Percentiles rank a stretch among this genome's conserved stretches.
phyloP scores from a whole-genome alignment of 495 filamentous ascomycete genomes.

The Penicillium canescens region DNA sequence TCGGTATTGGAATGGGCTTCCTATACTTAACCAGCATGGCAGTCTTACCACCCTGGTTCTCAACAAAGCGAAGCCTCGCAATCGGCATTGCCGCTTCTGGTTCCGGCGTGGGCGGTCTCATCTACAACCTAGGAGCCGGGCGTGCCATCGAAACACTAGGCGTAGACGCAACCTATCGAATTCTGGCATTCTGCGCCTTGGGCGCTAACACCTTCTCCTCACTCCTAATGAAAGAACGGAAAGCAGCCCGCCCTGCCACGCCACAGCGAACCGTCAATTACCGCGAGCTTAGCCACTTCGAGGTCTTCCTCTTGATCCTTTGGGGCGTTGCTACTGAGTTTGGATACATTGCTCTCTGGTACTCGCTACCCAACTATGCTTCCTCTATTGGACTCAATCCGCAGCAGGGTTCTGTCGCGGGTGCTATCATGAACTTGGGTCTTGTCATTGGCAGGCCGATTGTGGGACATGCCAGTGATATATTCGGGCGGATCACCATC shows the following conservation, averaged over 20 bases:
- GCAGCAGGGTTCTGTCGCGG: conserved; percentile 62
- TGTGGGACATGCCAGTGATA: conserved; percentile 68
- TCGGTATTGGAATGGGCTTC: conserved; percentile 54
- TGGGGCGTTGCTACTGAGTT: conserved; percentile 69
- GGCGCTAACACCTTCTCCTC: conserved; percentile 59
- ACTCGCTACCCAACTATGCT: conserved; percentile 71
- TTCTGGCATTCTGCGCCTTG: conserved; percentile 62
- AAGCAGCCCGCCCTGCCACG: conserved; percentile 52
- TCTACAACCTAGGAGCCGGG: conserved; percentile 47
- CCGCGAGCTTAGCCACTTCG: conserved; percentile 49
- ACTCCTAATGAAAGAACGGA: conserved; percentile 63
- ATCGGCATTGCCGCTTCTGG: conserved; percentile 51
- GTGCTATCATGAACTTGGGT: conserved; percentile 68
- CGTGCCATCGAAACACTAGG: conserved; percentile 31
- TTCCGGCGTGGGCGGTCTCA: conserved; percentile 50
- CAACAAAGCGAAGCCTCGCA: conserved; percentile 45
- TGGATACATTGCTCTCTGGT: conserved; percentile 71
- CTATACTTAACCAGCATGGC: conserved; percentile 46
- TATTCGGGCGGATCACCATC: conserved; percentile 66
- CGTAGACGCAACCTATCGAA: conserved; percentile 66
- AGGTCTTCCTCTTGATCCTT: conserved; percentile 58
- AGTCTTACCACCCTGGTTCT: conserved; percentile 55
- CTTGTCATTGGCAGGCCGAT: conserved; percentile 64
- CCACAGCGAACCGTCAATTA: conserved; percentile 58
- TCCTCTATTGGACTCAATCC: conserved; percentile 59